Percentiles rank a stretch among this genome's conserved stretches.
These are phyloP conservation scores for Trametes sp. DNA, from an alignment of 1,284 basidiomycete species.

Conservation along the genomic window DNA sequence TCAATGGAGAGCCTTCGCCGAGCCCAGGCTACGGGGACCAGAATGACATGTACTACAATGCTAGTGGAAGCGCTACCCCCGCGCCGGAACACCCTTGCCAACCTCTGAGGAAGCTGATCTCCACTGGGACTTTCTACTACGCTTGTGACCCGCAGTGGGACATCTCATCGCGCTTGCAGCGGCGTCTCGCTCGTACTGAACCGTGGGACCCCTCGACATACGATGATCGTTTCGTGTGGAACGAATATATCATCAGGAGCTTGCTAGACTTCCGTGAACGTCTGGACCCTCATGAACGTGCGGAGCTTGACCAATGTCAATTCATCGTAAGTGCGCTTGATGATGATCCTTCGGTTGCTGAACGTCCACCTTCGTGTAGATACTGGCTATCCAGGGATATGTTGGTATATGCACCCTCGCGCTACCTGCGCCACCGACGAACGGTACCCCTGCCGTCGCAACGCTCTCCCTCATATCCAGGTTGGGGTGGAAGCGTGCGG, in stretches of 20 bases:
- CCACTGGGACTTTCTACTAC: conserved; percentile 94
- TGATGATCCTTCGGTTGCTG: not conserved
- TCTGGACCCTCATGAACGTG: conserved; percentile 71
- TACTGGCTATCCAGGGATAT: conserved; percentile 95
- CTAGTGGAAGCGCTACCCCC: conserved; percentile 41
- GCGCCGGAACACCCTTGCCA: conserved; percentile 90
- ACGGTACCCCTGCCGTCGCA: conserved; percentile 69
- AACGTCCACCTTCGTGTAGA: conserved; percentile 43
- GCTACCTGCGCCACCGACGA: conserved; percentile 75
- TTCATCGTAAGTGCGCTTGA: conserved; percentile 69
- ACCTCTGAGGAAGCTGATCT: conserved; percentile 91
- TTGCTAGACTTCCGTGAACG: conserved; percentile 83
- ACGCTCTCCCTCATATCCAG: conserved; percentile 86
- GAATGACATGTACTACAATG: conserved; percentile 53
- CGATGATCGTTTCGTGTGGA: conserved; percentile 90
- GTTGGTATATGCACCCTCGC: conserved; percentile 78
- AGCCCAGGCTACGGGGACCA: conserved; percentile 54
- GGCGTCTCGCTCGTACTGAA: conserved; percentile 64
- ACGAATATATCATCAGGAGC: conserved; percentile 82
- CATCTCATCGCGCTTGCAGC: conserved; percentile 81
- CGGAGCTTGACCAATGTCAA: conserved; percentile 78
- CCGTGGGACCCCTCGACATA: conserved; percentile 67
- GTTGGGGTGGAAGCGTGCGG: conserved; percentile 94
- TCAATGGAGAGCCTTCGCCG: conserved; percentile 55
- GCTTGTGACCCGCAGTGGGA: conserved; percentile 87